A percentile compares a stretch with the other conserved stretches of the same genome.
Evolutionary conservation across 495 filamentous ascomycete genomes (phyloP).

Genomic region (Hyphodiscus hymeniophilus): DNA sequence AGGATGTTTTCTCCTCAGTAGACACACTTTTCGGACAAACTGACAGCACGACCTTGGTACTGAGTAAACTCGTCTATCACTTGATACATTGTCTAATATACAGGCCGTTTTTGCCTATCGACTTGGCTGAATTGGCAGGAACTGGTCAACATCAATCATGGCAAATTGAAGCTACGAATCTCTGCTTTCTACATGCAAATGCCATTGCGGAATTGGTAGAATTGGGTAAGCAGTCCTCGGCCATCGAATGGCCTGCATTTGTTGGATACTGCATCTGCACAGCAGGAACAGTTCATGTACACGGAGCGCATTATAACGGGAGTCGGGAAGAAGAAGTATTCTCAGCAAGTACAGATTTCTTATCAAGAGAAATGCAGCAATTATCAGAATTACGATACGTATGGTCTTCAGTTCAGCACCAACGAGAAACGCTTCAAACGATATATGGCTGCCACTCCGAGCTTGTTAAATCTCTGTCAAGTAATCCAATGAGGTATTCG

Average conservation of each 20-base stretch:
- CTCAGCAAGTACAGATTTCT: conserved; percentile 59
- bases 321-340: conserved; percentile 48
- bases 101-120: conserved; percentile 75
- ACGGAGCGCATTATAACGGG: conserved; percentile 69
- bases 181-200: conserved; percentile 82
- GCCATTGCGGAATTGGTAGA: conserved; percentile 78
- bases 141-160: conserved; percentile 80
- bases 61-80: conserved; percentile 80
- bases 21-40: conserved; percentile 65
- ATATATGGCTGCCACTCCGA: conserved; percentile 67
- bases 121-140: conserved; percentile 67
- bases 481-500: conserved; percentile 57
- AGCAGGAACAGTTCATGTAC: conserved; percentile 77
- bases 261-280: conserved; percentile 76
- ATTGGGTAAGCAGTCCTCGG: conserved; percentile 47
- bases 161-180: conserved; percentile 82
- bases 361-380: conserved; percentile 71
- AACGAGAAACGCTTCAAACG: conserved; percentile 65
- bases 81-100: conserved; percentile 79
- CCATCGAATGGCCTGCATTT: conserved; percentile 76
- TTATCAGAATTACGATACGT: conserved; percentile 60
- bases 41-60: conserved; percentile 67
- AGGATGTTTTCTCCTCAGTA: conserved; percentile 54
- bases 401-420: conserved; percentile 73
- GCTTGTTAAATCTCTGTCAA: conserved; percentile 61